Base-by-base conservation (phyloP, 2,329 filamentous ascomycete species). In the Phialophora macrospora region DNA sequence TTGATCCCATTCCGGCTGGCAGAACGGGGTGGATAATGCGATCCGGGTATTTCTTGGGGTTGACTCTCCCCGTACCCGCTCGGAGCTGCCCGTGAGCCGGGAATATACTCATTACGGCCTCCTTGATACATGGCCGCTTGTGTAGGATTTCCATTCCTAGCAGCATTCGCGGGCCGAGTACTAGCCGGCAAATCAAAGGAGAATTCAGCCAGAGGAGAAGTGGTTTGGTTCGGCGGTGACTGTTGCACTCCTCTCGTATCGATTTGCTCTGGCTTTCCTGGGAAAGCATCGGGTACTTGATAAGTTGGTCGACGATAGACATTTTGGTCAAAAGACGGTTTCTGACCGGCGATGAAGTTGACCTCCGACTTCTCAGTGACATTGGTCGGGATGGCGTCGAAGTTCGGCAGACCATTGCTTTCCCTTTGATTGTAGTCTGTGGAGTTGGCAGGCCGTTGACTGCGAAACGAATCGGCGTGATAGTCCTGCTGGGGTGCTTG, bases 151-250 rank as follows among this genome's bases (percentile, higher is more conserved):
- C 58, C 62, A 61, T 61, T 60, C 51, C 58, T 48, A 22, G 51
- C 34, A 41, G 60, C 22, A n/a, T 30, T 57, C 26, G 49, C 49
- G 1, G 55, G 46, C 46, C 61, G 26, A 24, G 28, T 55, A 56
- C 44, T 65, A 20, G 12, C 34, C 24, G 86, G 87, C 84, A 93
- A 89, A 73, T 92, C 91, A 70, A 92, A 92, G 1, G 90, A 83
- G 8, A 90, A 90, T 2, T 86, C 82, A 71, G 90, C 75, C 68
- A 79, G 75, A 55, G 78, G 76, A 60, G 80, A 78, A 48, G 77
- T 74, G 58, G 64, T 65, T 38, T 60, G 64, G 4, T 67, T 68
- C 9, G 73, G 67, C 17, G 84, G 44, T 78, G 82, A 73, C 79
- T 83, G 71, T 77, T 84, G 62, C 79, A 83, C 63, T 75, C 81